Evolutionary conservation across 1,284 basidiomycete genomes (phyloP).

Genomic region (Phellinidium pouzarii): DNA sequence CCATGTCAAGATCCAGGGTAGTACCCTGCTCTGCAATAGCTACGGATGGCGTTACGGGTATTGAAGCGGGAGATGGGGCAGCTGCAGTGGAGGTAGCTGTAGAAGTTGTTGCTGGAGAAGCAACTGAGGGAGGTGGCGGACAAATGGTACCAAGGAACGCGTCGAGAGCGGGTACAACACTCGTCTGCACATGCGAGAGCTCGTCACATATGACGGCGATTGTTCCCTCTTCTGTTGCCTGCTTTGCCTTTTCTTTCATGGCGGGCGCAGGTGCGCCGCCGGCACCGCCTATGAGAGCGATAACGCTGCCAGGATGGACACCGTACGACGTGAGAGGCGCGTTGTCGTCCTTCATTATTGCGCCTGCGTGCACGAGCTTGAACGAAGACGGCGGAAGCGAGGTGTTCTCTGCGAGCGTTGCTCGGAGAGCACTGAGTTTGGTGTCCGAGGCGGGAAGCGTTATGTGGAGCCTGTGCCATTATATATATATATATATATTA

Average conservation of each 20-base stretch:
- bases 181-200: constrained; percentile 45
- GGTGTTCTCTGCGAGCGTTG: constrained; percentile 55
- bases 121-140: constrained; percentile 20
- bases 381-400: constrained; percentile 56
- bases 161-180: constrained; percentile 49
- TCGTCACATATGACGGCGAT: constrained; percentile 55
- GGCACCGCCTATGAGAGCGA: constrained; percentile 52
- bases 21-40: constrained; percentile 5
- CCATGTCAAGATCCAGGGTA: constrained; percentile 25
- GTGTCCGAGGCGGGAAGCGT: constrained; percentile 50
- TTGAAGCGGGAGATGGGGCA: constrained; percentile 8
- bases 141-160: constrained; percentile 42
- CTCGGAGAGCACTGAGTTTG: constrained; percentile 46
- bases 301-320: constrained; percentile 51
- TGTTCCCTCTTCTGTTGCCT: constrained; percentile 44
- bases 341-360: constrained; percentile 71
- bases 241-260: constrained; percentile 21
- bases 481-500: too few relatives aligned
- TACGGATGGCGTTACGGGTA: constrained; percentile 11
- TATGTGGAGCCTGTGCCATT: constrained; percentile 49
- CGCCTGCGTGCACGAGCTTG: constrained; percentile 74
- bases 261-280: constrained; percentile 21
- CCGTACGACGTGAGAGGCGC: constrained; percentile 44
- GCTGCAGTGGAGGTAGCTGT: constrained; percentile 17
- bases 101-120: constrained; percentile 20